Evolutionary conservation across 2,329 filamentous ascomycete genomes (phyloP), one percentile per base, ranked within the genome.

Genomic region (Cytospora piceicola): DNA sequence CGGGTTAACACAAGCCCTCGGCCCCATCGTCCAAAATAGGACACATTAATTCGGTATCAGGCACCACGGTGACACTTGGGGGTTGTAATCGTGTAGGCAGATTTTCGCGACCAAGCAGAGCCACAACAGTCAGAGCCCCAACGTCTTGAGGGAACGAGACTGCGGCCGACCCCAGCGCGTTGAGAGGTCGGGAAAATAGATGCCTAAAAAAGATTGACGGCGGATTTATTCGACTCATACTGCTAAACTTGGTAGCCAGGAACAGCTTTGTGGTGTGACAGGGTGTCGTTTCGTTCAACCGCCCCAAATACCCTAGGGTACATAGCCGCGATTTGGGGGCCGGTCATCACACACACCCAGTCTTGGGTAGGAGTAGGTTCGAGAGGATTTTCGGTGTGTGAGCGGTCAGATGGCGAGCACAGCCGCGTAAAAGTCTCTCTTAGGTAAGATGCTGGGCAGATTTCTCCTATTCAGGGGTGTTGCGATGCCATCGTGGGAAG

Each of bases 221-320:
- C 55, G 36, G 14, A 57, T n/a, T n/a, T 17, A 51, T n/a, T 63
- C 51, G 61, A 63, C 39, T 63, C 53, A 63, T 63, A 42, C 53
- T 52, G 20, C 36, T 29, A 22, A 55, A n/a, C 8, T 34, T 20
- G 53, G 46, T 36, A 61, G 42, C 36, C 15, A 60, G 55, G 34
- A 51, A 46, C 51, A 46, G 20, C 12, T 22, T 42, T 11, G 15
- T 15, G 49, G 61, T 63, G 53, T 51, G 53, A 63, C 61, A 51
- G 5, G 34, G 61, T n/a, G 39, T 53, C 53, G 34, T 36, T 36
- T 11, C 11, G 34, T 34, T 27, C 24, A 4, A 22, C 24, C 56
- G n/a, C n/a, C n/a, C n/a, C n/a, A n/a, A n/a, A n/a, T n/a, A n/a
- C 29, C 61, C 52, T 29, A 29, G n/a, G n/a, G 36, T 52, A 34